These are phyloP conservation scores for Alnus glutinosa DNA, from an alignment of 306 rosid genomes.

Conservation along the genomic window DNA sequence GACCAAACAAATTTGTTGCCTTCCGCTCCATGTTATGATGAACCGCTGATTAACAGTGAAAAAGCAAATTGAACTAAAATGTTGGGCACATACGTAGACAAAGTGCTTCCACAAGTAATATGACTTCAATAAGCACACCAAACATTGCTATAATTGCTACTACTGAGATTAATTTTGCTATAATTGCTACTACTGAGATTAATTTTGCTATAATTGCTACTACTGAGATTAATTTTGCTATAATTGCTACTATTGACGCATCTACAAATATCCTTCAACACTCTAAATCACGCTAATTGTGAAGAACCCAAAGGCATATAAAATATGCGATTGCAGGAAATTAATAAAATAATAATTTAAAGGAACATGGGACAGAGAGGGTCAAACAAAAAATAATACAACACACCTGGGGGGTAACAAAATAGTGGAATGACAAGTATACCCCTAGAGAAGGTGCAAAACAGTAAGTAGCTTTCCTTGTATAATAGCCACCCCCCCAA, in stretches of 20 bases:
- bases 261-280: not conserved
- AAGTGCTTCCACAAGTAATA: not conserved
- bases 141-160: too few relatives aligned
- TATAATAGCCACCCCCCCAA: constrained; percentile 35
- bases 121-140: too few relatives aligned
- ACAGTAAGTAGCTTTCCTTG: constrained; percentile 25
- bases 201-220: too few relatives aligned
- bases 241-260: not conserved
- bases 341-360: constrained; percentile 35
- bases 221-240: too few relatives aligned
- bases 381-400: constrained; percentile 46
- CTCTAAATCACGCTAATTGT: not conserved
- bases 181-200: not conserved
- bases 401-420: constrained; percentile 25
- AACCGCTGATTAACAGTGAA: too few relatives aligned
- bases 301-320: not conserved
- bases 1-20: not conserved
- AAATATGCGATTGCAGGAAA: constrained; percentile 8
- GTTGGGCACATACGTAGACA: not conserved
- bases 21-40: too few relatives aligned
- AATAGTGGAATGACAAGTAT: constrained; percentile 26
- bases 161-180: too few relatives aligned
- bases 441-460: constrained; percentile 21
- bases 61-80: not conserved
- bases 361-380: constrained; percentile 11